These are phyloP conservation scores for Arachnomyces sp. DNA, from an alignment of 2,329 filamentous ascomycete species.

Conservation along the genomic window DNA sequence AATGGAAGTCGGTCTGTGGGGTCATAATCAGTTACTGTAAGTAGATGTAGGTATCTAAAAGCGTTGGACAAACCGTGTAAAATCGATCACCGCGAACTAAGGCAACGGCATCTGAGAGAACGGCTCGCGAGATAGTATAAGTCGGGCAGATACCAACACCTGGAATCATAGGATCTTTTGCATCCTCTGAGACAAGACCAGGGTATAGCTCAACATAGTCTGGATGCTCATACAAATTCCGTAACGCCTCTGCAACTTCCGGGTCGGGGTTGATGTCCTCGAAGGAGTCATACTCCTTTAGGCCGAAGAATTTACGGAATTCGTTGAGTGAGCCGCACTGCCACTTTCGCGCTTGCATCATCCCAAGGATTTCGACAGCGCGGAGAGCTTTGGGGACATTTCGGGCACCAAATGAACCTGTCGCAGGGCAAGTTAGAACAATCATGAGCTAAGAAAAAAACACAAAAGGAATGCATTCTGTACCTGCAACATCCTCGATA, in stretches of 20 bases:
- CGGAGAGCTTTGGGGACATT: constrained; percentile 68
- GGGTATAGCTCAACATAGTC: constrained; percentile 77
- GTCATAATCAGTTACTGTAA: constrained; percentile 3
- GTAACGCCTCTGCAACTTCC: constrained; percentile 57
- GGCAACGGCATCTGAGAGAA: constrained; percentile 71
- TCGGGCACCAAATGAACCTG: constrained; percentile 61
- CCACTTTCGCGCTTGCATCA: constrained; percentile 70
- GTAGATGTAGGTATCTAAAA: constrained; percentile 17
- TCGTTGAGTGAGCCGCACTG: constrained; percentile 73
- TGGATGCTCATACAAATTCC: constrained; percentile 60
- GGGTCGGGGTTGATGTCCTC: constrained; percentile 78
- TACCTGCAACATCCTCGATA: constrained; percentile 58
- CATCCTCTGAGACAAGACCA: constrained; percentile 67
- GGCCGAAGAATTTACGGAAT: constrained; percentile 72
- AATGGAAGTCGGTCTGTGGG: constrained; percentile 56
- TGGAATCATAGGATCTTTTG: constrained; percentile 64
- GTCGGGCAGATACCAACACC: constrained; percentile 69
- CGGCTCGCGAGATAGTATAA: constrained; percentile 68
- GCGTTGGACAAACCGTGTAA: constrained; percentile 50
- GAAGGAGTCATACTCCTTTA: constrained; percentile 69
- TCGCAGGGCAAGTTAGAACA: background rate
- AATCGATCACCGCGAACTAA: constrained; percentile 71
- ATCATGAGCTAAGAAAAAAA: background rate
- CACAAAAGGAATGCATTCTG: no score
- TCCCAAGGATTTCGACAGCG: constrained; percentile 71